phyloP scores from a whole-genome alignment of 345 rosid species.

The Hirschfeldia incana region DNA sequence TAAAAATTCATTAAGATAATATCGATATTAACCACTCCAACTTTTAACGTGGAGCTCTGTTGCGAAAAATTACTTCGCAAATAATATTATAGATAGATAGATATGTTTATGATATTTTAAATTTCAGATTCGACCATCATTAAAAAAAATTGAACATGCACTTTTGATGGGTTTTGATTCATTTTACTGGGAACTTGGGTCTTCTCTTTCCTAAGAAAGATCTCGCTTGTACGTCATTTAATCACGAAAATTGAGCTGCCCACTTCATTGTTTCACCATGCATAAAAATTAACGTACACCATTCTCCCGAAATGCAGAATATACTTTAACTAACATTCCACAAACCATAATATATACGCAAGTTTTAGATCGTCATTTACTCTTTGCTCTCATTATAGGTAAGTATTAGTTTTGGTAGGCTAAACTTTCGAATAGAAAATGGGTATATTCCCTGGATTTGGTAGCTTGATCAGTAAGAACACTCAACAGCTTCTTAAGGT shows the following conservation, averaged over 20 bases:
- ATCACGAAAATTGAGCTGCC: background rate
- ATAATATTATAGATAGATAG: too few relatives aligned
- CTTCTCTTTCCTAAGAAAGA: background rate
- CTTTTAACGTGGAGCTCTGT: too few relatives aligned
- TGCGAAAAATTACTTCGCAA: too few relatives aligned
- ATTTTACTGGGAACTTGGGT: background rate
- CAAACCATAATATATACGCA: background rate
- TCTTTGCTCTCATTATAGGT: background rate
- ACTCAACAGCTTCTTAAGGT: constrained; percentile 5
- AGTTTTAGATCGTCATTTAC: background rate
- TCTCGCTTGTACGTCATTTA: background rate
- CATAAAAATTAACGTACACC: background rate
- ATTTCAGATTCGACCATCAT: background rate
- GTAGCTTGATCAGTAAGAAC: background rate
- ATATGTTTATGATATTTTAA: background rate
- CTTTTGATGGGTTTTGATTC: background rate
- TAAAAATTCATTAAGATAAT: too few relatives aligned
- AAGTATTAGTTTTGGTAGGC: background rate
- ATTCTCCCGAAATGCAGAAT: background rate
- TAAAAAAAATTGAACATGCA: background rate
- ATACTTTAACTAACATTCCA: background rate
- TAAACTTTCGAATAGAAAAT: background rate
- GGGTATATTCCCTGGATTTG: background rate
- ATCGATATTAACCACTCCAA: too few relatives aligned
- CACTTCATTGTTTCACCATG: background rate